Conservation (phyloP, 2,329 filamentous ascomycete genomes). For the Ophiognomonia clavigignenti-juglandacearum region DNA sequence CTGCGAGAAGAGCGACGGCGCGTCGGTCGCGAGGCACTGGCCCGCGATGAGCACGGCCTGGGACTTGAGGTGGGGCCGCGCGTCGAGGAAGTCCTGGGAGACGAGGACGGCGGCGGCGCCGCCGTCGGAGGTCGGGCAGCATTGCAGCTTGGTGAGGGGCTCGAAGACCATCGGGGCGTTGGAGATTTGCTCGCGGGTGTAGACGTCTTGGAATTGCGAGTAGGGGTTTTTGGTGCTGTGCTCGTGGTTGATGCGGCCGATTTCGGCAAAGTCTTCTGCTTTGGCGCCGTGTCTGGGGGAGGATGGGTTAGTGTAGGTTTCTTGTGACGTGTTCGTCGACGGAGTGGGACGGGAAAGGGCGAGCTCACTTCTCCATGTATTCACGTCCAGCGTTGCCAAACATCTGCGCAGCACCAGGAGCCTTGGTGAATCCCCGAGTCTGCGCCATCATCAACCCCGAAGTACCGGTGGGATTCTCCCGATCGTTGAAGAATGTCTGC, state of each 20-base stretch:
- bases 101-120: slow-evolving; percentile 85
- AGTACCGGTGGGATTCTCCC: slow-evolving; percentile 72
- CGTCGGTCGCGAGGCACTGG: slow-evolving; percentile 82
- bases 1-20: slow-evolving; percentile 69
- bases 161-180: slow-evolving; percentile 72
- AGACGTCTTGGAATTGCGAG: slow-evolving; percentile 94
- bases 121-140: slow-evolving; percentile 93
- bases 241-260: slow-evolving; percentile 85
- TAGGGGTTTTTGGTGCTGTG: slow-evolving; percentile 93
- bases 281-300: slow-evolving; percentile 72
- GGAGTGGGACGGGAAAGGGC: neutral
- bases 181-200: slow-evolving; percentile 78
- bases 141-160: slow-evolving; percentile 95
- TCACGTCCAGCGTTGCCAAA: slow-evolving; percentile 92
- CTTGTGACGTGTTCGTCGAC: slow-evolving; percentile 72
- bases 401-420: slow-evolving; percentile 83
- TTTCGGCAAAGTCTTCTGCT: slow-evolving; percentile 86
- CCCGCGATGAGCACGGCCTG: slow-evolving; percentile 89
- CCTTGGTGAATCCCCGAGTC: slow-evolving; percentile 75
- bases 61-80: slow-evolving; percentile 71
- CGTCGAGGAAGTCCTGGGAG: slow-evolving; percentile 82
- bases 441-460: slow-evolving; percentile 73
- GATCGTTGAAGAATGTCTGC: slow-evolving; percentile 78
- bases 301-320: neutral
- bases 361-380: slow-evolving; percentile 81